These are phyloP conservation scores for Xylaria sp. DNA, from an alignment of 2,329 filamentous ascomycete species.

Conservation along the genomic window DNA sequence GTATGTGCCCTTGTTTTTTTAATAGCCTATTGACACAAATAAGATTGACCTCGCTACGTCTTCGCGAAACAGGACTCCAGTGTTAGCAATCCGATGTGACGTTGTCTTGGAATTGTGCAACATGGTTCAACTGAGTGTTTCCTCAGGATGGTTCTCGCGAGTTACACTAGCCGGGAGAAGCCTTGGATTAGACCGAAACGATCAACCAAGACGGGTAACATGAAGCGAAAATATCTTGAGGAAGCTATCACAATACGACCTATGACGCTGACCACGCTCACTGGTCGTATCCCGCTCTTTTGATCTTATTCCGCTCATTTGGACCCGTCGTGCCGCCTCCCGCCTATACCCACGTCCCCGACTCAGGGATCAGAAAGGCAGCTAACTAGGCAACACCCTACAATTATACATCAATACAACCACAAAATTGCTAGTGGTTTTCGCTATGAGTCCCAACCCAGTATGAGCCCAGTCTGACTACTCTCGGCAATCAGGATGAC, in stretches of 20 bases:
- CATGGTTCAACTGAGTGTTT: not conserved
- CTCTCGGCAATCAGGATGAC: not conserved
- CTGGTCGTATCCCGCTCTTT: slow-evolving; percentile 4
- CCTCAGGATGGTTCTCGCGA: not conserved
- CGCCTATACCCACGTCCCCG: slow-evolving; percentile 13
- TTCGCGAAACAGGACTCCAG: slow-evolving; percentile 8
- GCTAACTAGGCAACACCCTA: not conserved
- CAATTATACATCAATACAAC: slow-evolving; percentile 5
- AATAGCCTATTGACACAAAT: slow-evolving; percentile 3
- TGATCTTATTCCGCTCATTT: not conserved
- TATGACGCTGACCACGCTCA: slow-evolving; percentile 14
- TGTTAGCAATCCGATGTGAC: slow-evolving; percentile 21
- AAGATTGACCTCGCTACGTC: not conserved
- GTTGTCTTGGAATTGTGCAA: slow-evolving; percentile 14
- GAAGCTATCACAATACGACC: not conserved
- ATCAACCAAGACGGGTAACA: slow-evolving; percentile 16
- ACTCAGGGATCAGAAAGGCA: not conserved
- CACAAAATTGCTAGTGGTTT: not conserved
- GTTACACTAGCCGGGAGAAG: slow-evolving; percentile 19
- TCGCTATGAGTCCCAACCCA: not conserved
- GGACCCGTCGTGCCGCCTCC: not conserved
- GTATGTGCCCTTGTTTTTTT: not conserved
- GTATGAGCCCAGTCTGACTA: slow-evolving; percentile 8
- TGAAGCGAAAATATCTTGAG: slow-evolving; percentile 19
- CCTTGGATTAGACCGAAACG: not conserved